phyloP scores from a whole-genome alignment of 495 filamentous ascomycete species.

The Penicillium longicatenatum region DNA sequence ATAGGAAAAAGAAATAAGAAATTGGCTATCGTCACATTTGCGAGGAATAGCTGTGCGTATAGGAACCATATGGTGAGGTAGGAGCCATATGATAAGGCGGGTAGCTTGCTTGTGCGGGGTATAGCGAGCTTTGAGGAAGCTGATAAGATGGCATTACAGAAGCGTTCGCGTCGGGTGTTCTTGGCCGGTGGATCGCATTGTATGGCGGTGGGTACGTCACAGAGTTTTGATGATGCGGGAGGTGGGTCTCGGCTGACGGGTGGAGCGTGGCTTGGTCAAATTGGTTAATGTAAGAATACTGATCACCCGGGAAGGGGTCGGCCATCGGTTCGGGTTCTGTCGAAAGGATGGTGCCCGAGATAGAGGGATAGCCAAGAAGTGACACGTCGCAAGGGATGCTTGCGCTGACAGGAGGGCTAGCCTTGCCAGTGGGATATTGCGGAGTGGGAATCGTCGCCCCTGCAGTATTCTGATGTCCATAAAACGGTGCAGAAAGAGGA shows the following conservation, averaged over 20 bases:
- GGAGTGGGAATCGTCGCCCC: conserved; percentile 11
- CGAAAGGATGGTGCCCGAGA: conserved; percentile 32
- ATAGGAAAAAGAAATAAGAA: conserved; percentile 2
- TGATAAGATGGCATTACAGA: conserved; percentile 29
- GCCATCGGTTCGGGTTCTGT: conserved; percentile 34
- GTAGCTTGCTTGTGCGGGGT: conserved; percentile 20
- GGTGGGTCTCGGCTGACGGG: conserved; percentile 22
- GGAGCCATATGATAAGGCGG: conserved; percentile 21
- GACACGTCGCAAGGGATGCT: conserved; percentile 18
- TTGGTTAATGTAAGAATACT: conserved; percentile 15
- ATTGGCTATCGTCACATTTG: conserved; percentile 30
- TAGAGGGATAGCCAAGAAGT: conserved; percentile 24
- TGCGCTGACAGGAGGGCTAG: conserved; percentile 12
- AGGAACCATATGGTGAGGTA: conserved; percentile 20
- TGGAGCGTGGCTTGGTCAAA: conserved; percentile 21
- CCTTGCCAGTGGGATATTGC: conserved; percentile 24
- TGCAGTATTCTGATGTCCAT: conserved; percentile 4
- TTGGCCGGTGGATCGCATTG: conserved; percentile 31
- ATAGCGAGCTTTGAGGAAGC: conserved; percentile 18
- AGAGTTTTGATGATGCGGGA: conserved; percentile 35
- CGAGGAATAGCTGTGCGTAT: conserved; percentile 24
- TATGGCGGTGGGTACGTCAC: conserved; percentile 45
- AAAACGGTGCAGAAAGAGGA: conserved; percentile 14
- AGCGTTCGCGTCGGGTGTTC: conserved; percentile 24
- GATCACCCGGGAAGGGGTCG: conserved; percentile 15